Conservation (phyloP, 805 yeast genomes). For the Candida railenensis region DNA sequence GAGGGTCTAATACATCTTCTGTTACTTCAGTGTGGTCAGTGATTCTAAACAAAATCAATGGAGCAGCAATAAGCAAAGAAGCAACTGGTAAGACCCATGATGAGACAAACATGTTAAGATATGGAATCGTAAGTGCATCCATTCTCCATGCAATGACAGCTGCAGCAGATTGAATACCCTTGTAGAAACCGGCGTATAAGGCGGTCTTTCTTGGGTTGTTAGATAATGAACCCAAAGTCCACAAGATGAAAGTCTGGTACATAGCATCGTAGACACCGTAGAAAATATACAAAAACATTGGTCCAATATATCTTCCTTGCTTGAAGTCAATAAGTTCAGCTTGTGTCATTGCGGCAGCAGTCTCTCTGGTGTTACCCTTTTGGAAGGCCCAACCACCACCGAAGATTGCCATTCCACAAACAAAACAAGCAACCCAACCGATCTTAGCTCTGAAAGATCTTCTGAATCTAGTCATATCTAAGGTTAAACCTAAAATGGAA, state of each 20-base stretch:
- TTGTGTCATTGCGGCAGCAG: constrained; percentile 15
- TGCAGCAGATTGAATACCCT: constrained; percentile 64
- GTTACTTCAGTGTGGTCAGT: constrained; percentile 42
- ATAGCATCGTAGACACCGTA: constrained; percentile 61
- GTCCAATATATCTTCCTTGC: constrained; percentile 51
- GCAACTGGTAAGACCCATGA: constrained; percentile 54
- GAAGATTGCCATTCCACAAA: constrained; percentile 50
- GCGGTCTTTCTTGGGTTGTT: constrained; percentile 57
- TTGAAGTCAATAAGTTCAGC: constrained; percentile 41
- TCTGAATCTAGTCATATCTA: constrained; percentile 42
- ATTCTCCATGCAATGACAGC: constrained; percentile 61
- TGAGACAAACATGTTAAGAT: constrained; percentile 43
- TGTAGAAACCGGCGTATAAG: constrained; percentile 60
- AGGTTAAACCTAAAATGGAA: constrained; percentile 42
- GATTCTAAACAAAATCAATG: constrained; percentile 43
- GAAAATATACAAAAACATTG: constrained; percentile 60
- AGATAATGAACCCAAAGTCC: constrained; percentile 59
- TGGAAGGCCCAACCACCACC: constrained; percentile 59
- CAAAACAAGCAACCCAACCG: constrained; percentile 41
- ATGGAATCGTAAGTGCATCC: constrained; percentile 42
- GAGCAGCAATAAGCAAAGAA: constrained; percentile 48
- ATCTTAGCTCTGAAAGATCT: constrained; percentile 48
- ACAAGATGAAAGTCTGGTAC: constrained; percentile 57
- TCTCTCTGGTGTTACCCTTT: constrained; percentile 37
- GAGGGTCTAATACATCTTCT: constrained; percentile 26